Conservation (phyloP, 176 grass and related monocot species). For the Bolboschoenus planiculmis region DNA sequence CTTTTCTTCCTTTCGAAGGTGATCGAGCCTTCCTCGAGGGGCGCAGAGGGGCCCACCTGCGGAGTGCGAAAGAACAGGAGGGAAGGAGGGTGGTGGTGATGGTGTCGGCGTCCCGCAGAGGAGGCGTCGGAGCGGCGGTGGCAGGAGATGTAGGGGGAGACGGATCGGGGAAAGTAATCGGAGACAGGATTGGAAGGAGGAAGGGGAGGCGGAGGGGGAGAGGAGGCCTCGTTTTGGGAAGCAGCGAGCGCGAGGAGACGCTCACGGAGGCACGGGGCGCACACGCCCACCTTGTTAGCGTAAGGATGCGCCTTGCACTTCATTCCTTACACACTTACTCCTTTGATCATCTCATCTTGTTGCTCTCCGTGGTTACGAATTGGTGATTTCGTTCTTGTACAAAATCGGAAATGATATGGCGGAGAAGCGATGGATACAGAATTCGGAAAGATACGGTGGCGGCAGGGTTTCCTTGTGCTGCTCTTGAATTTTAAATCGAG, state of each 20-base stretch:
- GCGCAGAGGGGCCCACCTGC: slow-evolving; percentile 49
- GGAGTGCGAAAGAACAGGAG: slow-evolving; percentile 82
- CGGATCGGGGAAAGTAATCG: slow-evolving; percentile 50
- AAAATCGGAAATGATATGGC: too few species aligned
- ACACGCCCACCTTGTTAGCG: slow-evolving; percentile 64
- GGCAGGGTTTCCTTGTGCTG: too few species aligned
- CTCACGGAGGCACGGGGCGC: slow-evolving; percentile 85
- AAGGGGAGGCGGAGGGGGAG: background rate
- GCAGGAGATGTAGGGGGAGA: slow-evolving; percentile 51
- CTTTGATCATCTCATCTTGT: background rate
- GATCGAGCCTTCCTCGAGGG: slow-evolving; percentile 36
- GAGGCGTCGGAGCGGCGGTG: slow-evolving; percentile 48
- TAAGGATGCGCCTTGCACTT: slow-evolving; percentile 80
- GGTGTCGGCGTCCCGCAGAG: background rate
- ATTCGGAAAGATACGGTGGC: too few species aligned
- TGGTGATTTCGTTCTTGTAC: too few species aligned
- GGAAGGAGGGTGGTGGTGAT: slow-evolving; percentile 33
- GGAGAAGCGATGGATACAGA: too few species aligned
- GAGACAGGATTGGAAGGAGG: background rate
- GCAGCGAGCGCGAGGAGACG: slow-evolving; percentile 65
- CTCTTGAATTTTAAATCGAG: background rate
- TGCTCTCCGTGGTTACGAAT: too few species aligned
- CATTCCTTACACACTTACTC: slow-evolving; percentile 36
- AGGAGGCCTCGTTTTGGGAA: slow-evolving; percentile 47
- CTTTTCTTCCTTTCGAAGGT: slow-evolving; percentile 30